Conservation (phyloP, 2,329 filamentous ascomycete genomes). For the Chalara sp. region DNA sequence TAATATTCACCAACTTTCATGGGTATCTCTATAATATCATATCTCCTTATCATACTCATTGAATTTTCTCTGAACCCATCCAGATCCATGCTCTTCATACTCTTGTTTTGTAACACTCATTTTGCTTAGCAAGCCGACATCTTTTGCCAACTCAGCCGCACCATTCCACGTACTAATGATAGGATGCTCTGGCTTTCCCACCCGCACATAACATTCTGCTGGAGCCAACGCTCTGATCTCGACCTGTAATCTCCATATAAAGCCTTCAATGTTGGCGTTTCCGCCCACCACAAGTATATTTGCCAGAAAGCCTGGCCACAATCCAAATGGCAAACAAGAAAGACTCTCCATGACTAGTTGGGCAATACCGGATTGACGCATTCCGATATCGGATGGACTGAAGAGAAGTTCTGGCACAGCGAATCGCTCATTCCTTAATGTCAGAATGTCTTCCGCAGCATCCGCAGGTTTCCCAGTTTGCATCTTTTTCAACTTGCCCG, state of each 20-base stretch:
- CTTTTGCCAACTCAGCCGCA: conserved; percentile 68
- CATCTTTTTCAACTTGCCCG: conserved; percentile 40
- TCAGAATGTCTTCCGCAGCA: conserved; percentile 69
- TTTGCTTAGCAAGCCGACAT: conserved; percentile 55
- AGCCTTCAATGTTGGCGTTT: conserved; percentile 72
- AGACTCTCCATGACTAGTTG: conserved; percentile 79
- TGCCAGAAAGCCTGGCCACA: conserved; percentile 77
- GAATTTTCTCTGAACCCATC: conserved; percentile 71
- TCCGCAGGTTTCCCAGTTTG: conserved; percentile 35
- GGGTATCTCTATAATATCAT: not conserved
- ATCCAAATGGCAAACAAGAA: conserved; percentile 64
- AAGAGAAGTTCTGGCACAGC: conserved; percentile 86
- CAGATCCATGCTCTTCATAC: conserved; percentile 79
- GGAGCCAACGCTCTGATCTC: conserved; percentile 68
- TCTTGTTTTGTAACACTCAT: conserved; percentile 79
- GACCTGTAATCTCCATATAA: conserved; percentile 69
- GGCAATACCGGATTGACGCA: conserved; percentile 75
- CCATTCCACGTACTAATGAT: conserved; percentile 80
- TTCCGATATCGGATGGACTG: conserved; percentile 75
- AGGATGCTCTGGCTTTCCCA: conserved; percentile 64
- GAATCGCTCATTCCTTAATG: conserved; percentile 88
- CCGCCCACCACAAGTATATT: conserved; percentile 89
- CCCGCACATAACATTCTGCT: conserved; percentile 70
- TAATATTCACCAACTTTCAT: not conserved
- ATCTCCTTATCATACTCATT: conserved; percentile 9